Conservation (phyloP, 2,329 filamentous ascomycete species). For the Beauveria sp. region DNA sequence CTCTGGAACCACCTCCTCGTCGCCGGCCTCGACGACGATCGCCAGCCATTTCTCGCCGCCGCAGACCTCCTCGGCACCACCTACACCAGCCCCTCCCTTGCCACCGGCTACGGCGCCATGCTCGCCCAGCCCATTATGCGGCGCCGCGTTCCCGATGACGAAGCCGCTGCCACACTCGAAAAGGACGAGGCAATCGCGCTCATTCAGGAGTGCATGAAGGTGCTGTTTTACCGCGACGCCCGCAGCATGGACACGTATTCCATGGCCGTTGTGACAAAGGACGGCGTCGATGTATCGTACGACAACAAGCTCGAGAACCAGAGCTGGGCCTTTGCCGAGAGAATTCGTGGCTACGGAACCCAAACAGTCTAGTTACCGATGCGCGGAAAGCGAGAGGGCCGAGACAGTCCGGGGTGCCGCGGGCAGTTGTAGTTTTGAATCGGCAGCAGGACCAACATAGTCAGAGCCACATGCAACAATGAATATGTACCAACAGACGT, state of each 20-base stretch:
- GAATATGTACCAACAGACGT: constrained; percentile 10
- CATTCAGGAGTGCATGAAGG: constrained; percentile 94
- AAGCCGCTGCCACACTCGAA: constrained; percentile 60
- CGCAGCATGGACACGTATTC: constrained; percentile 87
- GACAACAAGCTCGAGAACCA: constrained; percentile 85
- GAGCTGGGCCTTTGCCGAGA: constrained; percentile 97
- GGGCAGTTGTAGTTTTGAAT: background rate
- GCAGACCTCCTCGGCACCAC: constrained; percentile 91
- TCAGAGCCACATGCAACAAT: background rate
- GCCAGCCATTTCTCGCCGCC: constrained; percentile 80
- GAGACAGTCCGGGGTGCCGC: too few species aligned
- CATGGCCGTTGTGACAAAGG: constrained; percentile 81
- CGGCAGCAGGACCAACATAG: background rate
- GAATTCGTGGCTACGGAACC: constrained; percentile 90
- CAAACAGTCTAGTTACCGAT: constrained; percentile 51
- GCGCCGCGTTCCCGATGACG: constrained; percentile 76
- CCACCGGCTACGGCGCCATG: constrained; percentile 89
- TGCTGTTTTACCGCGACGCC: constrained; percentile 94
- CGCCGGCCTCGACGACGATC: constrained; percentile 73
- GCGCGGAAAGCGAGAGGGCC: background rate
- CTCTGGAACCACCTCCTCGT: constrained; percentile 96
- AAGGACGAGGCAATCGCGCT: constrained; percentile 73
- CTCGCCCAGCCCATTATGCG: constrained; percentile 89
- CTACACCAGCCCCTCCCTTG: constrained; percentile 78
- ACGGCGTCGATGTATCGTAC: constrained; percentile 78